phyloP scores from a whole-genome alignment of 805 yeast genomes.

The Kodamaea kaohsiungensis region DNA sequence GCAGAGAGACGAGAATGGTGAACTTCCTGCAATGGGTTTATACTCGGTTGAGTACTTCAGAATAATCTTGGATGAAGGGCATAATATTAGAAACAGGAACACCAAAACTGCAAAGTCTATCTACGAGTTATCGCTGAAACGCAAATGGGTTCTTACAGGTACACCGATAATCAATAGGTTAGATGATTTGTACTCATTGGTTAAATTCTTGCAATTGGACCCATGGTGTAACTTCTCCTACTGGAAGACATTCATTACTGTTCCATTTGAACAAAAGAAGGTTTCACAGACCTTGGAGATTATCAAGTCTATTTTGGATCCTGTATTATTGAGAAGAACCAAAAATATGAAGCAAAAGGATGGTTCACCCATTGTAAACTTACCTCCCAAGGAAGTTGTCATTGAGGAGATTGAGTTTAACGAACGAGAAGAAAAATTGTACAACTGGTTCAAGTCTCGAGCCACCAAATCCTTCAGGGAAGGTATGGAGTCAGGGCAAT shows the following conservation, averaged over 20 bases:
- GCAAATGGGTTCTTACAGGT: constrained; percentile 89
- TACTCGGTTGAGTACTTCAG: constrained; percentile 75
- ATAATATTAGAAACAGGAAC: constrained; percentile 75
- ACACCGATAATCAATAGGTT: constrained; percentile 88
- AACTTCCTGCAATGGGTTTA: constrained; percentile 50
- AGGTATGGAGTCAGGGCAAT: constrained; percentile 62
- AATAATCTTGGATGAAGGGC: constrained; percentile 86
- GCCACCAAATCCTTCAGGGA: constrained; percentile 65
- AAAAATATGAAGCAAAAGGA: constrained; percentile 75
- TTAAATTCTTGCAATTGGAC: constrained; percentile 72
- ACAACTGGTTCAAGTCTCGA: constrained; percentile 63
- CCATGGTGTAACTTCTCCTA: constrained; percentile 87
- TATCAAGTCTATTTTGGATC: constrained; percentile 83
- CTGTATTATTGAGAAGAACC: constrained; percentile 80
- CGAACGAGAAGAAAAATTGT: constrained; percentile 63
- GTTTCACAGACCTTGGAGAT: constrained; percentile 74
- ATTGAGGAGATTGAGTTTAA: constrained; percentile 69
- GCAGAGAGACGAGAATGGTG: constrained; percentile 25
- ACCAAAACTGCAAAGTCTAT: constrained; percentile 82
- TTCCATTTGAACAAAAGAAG: constrained; percentile 77
- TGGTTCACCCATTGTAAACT: constrained; percentile 70
- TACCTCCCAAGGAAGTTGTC: constrained; percentile 74
- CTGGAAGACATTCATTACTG: constrained; percentile 85
- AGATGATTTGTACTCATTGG: constrained; percentile 81
- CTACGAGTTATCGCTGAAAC: constrained; percentile 57